A percentile compares a stretch with the other conserved stretches of the same genome.
Conservation (phyloP, 306 rosid species). For the Sphenostylis stenocarpa region DNA sequence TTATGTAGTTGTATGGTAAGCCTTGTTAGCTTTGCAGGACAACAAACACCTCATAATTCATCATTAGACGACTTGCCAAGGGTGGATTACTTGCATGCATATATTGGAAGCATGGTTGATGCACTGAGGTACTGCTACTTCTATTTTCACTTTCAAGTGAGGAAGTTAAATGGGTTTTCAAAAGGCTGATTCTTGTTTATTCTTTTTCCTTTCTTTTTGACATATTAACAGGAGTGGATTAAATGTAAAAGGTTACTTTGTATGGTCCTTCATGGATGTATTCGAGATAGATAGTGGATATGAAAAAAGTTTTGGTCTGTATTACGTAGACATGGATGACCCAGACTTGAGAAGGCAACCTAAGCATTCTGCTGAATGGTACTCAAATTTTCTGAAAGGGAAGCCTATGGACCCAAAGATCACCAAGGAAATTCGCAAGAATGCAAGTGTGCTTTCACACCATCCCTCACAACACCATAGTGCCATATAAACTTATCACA, state of each 20-base stretch:
- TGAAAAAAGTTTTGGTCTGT: conserved; percentile 47
- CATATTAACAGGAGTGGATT: conserved; percentile 52
- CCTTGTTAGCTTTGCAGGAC: conserved; percentile 40
- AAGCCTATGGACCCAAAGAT: conserved; percentile 1
- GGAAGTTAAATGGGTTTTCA: not conserved
- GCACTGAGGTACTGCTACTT: conserved; percentile 52
- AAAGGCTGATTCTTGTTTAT: not conserved
- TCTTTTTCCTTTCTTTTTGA: not conserved
- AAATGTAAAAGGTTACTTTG: conserved; percentile 62
- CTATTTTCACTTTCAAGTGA: not conserved
- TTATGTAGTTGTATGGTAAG: not conserved
- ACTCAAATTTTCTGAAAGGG: conserved; percentile 51
- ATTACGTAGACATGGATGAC: conserved; percentile 48
- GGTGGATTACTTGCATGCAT: conserved; percentile 47
- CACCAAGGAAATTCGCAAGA: conserved; percentile 13
- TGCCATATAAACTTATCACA: not conserved
- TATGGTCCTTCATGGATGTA: conserved; percentile 64
- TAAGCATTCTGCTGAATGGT: conserved; percentile 65
- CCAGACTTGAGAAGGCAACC: conserved; percentile 52
- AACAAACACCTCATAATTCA: conserved; percentile 47
- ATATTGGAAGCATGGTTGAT: conserved; percentile 43
- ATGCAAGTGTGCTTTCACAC: not conserved
- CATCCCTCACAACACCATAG: not conserved
- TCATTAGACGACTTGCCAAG: conserved; percentile 58
- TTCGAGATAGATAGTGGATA: conserved; percentile 52